Conservation (phyloP, 768 basidiomycete genomes). For the Sarcodon aspratus region DNA sequence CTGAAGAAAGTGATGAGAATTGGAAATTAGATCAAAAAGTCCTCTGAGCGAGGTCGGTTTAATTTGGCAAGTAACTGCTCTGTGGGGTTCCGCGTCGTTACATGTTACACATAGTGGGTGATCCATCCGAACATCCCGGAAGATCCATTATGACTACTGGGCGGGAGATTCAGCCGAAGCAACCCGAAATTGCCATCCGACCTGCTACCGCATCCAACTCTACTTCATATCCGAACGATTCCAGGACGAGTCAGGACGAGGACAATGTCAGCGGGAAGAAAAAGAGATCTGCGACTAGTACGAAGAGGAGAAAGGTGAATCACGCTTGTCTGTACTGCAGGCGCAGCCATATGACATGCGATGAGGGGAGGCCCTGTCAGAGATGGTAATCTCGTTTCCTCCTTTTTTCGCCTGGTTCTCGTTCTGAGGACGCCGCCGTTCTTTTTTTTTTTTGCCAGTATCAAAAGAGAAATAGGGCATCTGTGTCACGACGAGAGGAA, state of each 20-base stretch:
- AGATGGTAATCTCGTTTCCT: conserved; percentile 57
- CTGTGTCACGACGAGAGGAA: conserved; percentile 84
- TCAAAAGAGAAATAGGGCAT: conserved; percentile 94
- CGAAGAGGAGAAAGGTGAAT: conserved; percentile 77
- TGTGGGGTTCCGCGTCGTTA: no score
- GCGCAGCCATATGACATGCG: conserved; percentile 88
- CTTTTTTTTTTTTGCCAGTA: conserved; percentile 31
- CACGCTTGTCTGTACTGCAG: conserved; percentile 92
- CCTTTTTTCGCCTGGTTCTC: conserved; percentile 1
- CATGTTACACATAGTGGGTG: no score
- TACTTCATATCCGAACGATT: not conserved
- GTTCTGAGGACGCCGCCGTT: not conserved
- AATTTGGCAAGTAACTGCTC: no score
- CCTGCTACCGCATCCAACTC: not conserved
- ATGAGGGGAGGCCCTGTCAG: conserved; percentile 83
- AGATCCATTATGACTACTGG: no score
- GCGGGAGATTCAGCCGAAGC: not conserved
- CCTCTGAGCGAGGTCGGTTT: no score
- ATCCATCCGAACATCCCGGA: no score
- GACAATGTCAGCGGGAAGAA: conserved; percentile 23
- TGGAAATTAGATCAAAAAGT: no score
- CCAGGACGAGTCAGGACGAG: conserved; percentile 15
- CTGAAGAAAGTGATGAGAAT: no score
- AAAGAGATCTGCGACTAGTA: conserved; percentile 22
- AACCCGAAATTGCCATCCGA: not conserved